Percentiles rank a stretch among this genome's conserved stretches.
These are phyloP conservation scores for Colletotrichum sp. DNA, from an alignment of 2,329 filamentous ascomycete species.

Conservation along the genomic window DNA sequence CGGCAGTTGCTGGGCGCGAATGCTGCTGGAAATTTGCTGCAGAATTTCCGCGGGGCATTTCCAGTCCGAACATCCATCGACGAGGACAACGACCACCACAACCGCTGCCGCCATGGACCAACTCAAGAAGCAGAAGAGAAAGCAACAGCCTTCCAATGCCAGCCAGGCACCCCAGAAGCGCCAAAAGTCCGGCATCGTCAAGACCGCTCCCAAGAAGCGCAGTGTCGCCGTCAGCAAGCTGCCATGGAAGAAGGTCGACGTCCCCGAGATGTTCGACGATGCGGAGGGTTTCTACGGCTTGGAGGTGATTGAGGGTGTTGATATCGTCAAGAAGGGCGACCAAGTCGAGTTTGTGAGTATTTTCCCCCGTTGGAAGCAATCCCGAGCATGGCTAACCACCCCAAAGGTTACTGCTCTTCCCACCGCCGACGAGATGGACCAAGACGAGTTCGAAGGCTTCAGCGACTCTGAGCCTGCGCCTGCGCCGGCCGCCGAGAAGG, in stretches of 20 bases:
- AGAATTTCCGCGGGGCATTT: conserved; percentile 7
- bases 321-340: conserved; percentile 73
- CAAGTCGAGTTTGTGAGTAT: conserved; percentile 60
- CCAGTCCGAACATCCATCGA: background rate
- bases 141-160: conserved; percentile 7
- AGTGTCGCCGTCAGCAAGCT: conserved; percentile 54
- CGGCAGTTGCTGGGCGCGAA: background rate
- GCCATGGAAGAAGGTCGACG: conserved; percentile 62
- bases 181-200: conserved; percentile 13
- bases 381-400: background rate
- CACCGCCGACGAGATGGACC: conserved; percentile 27
- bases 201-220: conserved; percentile 32
- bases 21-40: background rate
- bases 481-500: conserved; percentile 22
- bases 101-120: conserved; percentile 8
- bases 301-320: conserved; percentile 90
- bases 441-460: conserved; percentile 70
- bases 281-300: conserved; percentile 93
- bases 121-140: conserved; percentile 19
- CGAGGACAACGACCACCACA: background rate
- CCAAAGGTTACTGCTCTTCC: background rate
- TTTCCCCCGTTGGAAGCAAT: accelerated
- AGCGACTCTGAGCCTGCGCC: conserved; percentile 50
- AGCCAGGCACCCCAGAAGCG: conserved; percentile 14
- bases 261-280: conserved; percentile 83